Evolutionary conservation across 1,284 basidiomycete species (phyloP), one percentile per base, ranked within the genome.

Genomic region (Melanopsichium pennsylvanicum): DNA sequence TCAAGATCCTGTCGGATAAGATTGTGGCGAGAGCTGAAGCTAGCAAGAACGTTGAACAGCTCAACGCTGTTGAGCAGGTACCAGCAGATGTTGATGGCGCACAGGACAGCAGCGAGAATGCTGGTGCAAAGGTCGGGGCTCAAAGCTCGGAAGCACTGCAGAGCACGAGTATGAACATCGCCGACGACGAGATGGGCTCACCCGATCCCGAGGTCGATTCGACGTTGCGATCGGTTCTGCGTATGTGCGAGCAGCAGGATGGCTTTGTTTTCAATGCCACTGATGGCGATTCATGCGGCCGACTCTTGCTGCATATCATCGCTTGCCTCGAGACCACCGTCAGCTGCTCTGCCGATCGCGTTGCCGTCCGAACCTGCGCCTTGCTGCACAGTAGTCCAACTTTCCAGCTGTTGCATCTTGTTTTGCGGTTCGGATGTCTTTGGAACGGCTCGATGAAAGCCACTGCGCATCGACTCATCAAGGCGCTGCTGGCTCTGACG

Each of bases 171-270:
- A 19, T 10, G 1, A 19, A 7, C 13, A 11, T 21, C 22, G 34
- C 8, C 32, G 42, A 35, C 1, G 15, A 15, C 13, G 10, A 12
- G 2, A 38, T 15, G 9, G 29, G 31, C 9, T 25, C 39, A 31
- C 31, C 12, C 11, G 45, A 44, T 21, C 21, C n/a, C 7, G 47
- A 49, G 26, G 48, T 52, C 19, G 46, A 47, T 16, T 55, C 44
- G n/a, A 44, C 49, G 7, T 39, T 69, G 39, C 34, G 25, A 6
- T 61, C 66, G 10, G 40, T 69, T 0, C 22, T 59, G 45, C 46
- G 44, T n/a, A 59, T 69, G 60, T 63, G 55, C 48, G 56, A 56
- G 39, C 56, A 63, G 36, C 66, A 69, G 25, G 47, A 59, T 12
- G 40, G 40, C 34, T 69, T 69, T 23, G 39, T 41, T 5, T 63